Conservation (phyloP, 345 rosid species). For the Pistacia atlantica region DNA sequence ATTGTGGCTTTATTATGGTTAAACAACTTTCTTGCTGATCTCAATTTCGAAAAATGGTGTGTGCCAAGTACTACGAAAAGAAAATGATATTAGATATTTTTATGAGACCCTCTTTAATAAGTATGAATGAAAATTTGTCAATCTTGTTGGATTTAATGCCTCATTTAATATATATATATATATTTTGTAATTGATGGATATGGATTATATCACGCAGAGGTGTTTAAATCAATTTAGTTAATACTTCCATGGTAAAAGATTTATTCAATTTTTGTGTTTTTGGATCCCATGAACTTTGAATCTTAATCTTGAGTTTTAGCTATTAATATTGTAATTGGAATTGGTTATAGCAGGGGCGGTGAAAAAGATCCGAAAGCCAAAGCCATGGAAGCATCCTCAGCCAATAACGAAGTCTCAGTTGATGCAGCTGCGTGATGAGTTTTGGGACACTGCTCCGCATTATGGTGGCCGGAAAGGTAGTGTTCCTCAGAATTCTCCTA, state of each 20-base stretch:
- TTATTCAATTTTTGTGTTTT: not conserved
- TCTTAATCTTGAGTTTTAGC: not conserved
- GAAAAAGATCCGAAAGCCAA: conserved; percentile 85
- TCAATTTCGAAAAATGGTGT: not conserved
- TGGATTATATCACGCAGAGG: too few species aligned
- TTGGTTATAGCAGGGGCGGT: conserved; percentile 39
- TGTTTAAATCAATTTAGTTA: not conserved
- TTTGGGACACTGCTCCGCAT: conserved; percentile 98
- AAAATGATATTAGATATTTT: not conserved
- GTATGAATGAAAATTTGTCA: not conserved
- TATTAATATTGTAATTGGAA: conserved; percentile 4
- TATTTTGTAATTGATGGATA: too few species aligned
- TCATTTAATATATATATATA: not conserved
- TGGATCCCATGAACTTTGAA: not conserved
- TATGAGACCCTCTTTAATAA: not conserved
- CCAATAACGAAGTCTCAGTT: conserved; percentile 75
- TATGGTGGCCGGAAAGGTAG: conserved; percentile 88
- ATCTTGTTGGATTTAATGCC: not conserved
- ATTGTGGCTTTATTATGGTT: not conserved
- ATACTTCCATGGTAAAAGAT: not conserved
- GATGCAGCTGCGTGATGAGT: conserved; percentile 78
- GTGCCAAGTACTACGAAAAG: not conserved
- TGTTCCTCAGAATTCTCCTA: not conserved
- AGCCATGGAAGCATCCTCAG: conserved; percentile 86
- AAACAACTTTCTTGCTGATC: not conserved